Base-by-base conservation (phyloP, 768 basidiomycete genomes). In the Clavaria fumosa region DNA sequence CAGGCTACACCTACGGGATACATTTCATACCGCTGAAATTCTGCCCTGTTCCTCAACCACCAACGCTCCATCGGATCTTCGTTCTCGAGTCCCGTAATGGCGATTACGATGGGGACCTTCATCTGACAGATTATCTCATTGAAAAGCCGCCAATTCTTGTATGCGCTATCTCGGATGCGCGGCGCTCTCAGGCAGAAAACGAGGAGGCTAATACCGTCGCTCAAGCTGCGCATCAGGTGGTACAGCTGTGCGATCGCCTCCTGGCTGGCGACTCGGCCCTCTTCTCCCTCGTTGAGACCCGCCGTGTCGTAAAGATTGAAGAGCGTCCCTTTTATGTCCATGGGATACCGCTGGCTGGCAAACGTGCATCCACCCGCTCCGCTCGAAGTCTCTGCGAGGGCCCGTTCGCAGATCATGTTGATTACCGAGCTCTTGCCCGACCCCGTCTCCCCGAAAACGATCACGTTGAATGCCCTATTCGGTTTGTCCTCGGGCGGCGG, bases 11-110 rank as follows among this genome's bases (percentile, higher is more conserved):
- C 59, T 23, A 44, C 43, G 35, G 63, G 59, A 31, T 43, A 38
- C 53, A 63, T 55, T 24, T 49, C 50, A 42, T 53, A 48, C 33
- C 10, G 26, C 21, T 40, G 24, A 30, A 61, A 48, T 39, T 54
- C 55, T 28, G 27, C 30, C 24, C 47, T 45, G 37, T 63, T 62
- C 20, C 46, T 42, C 10, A 18, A 9, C 55, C 55, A 57, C 55
- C 56, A 59, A 1, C 37, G 34, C 34, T 34, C 62, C 61, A 62
- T 62, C 43, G 57, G 44, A 40, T 53, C 54, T 22, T 62, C 48
- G 38, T 61, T 53, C 47, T 62, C 61, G 43, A 62, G 34, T 1
- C 62, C 60, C 0, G 57, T 62, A 28, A 62, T 48, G 23, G 62
- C 52, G 9, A 48, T 38, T 28, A 58, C 62, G 39, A 62, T 54